phyloP scores from a whole-genome alignment of 345 rosid species.

The Syzygium oleosum region DNA sequence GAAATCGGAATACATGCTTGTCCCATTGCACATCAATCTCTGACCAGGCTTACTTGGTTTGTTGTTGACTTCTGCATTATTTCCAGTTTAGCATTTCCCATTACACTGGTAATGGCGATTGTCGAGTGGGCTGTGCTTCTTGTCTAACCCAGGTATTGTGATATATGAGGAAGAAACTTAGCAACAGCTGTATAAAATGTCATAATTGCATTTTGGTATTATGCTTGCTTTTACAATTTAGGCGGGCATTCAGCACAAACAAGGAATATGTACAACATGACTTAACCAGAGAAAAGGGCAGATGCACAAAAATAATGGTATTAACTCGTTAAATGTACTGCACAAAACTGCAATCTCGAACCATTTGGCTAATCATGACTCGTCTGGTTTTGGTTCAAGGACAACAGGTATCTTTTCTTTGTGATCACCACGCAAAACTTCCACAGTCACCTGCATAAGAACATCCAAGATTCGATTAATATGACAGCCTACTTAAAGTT shows the following conservation, averaged over 20 bases:
- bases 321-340: constrained; percentile 2
- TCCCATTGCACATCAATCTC: neutral
- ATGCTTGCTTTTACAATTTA: neutral
- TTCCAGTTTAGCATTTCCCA: neutral
- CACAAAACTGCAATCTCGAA: constrained; percentile 1
- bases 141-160: neutral
- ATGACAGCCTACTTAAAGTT: neutral
- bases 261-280: constrained; percentile 22
- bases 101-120: neutral
- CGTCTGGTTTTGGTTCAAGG: constrained; percentile 85
- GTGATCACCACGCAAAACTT: constrained; percentile 88
- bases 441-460: constrained; percentile 58
- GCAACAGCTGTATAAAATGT: neutral
- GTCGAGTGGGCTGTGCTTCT: neutral
- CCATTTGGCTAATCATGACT: constrained; percentile 30
- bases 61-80: neutral
- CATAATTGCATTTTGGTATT: neutral
- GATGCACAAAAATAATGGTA: constrained; percentile 15
- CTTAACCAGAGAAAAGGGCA: neutral
- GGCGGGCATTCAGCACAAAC: neutral
- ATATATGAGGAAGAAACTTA: neutral
- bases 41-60: neutral
- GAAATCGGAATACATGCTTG: neutral
- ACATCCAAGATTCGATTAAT: neutral
- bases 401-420: constrained; percentile 80